Conservation (phyloP, 257 asterid genomes). For the Solanum peruvianum region DNA sequence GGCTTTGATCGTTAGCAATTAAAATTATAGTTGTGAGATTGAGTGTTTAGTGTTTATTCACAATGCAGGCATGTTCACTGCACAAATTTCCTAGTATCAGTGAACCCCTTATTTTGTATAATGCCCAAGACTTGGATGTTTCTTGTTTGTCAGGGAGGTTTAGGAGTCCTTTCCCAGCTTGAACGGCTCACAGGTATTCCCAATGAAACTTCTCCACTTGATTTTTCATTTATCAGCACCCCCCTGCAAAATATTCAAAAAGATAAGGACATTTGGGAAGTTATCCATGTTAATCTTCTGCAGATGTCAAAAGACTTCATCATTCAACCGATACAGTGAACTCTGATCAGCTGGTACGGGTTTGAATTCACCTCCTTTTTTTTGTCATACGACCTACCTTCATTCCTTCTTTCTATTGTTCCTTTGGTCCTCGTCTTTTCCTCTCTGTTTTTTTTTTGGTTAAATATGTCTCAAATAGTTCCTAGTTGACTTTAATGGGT, state of each 20-base stretch:
- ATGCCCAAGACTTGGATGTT: neutral
- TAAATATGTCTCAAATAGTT: neutral
- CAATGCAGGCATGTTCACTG: neutral
- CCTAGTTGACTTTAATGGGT: neutral
- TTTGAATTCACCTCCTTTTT: neutral
- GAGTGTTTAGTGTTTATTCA: neutral
- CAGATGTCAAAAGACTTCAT: constrained; percentile 33
- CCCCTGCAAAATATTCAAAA: neutral
- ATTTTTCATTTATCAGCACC: neutral
- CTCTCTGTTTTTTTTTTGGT: neutral
- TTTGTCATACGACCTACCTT: neutral
- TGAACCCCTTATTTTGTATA: neutral
- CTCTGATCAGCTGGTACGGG: constrained; percentile 25
- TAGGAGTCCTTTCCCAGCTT: constrained; percentile 47
- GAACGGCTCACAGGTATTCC: constrained; percentile 45
- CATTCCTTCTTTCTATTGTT: neutral
- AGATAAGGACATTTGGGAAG: neutral
- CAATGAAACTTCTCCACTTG: neutral
- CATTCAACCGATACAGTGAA: constrained; percentile 13
- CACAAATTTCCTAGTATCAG: neutral
- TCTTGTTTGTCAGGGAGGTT: constrained; percentile 29
- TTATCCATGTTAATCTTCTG: constrained; percentile 10
- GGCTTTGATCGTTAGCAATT: neutral
- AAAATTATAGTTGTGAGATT: neutral
- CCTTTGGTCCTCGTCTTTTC: neutral